Evolutionary conservation across 2,329 filamentous ascomycete genomes (phyloP).

Genomic region (Magnaporthales sp.): DNA sequence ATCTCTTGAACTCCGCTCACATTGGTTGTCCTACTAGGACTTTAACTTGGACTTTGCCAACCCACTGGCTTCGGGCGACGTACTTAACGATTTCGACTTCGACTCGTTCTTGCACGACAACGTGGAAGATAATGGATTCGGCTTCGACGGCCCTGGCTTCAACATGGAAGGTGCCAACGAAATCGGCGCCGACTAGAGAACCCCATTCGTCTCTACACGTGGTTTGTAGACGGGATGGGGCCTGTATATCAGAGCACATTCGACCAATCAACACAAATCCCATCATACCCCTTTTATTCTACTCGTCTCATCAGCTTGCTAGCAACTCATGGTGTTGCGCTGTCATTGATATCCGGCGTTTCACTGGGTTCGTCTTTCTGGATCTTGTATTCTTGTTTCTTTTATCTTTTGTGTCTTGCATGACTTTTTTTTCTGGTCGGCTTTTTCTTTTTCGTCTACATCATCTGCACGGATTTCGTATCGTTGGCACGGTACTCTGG

Average conservation of each 20-base stretch:
- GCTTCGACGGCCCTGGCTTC: slow-evolving; percentile 43
- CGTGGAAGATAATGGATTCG: slow-evolving; percentile 36
- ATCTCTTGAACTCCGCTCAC: slow-evolving; percentile 4
- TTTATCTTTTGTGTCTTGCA: neutral
- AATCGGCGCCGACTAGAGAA: slow-evolving; percentile 46
- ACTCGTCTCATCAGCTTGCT: neutral
- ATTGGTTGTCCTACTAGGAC: slow-evolving; percentile 18
- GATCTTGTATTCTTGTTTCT: slow-evolving; percentile 2
- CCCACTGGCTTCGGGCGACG: slow-evolving; percentile 43
- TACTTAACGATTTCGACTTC: slow-evolving; percentile 59
- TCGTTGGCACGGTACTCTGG: neutral
- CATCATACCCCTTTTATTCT: neutral
- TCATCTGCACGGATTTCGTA: slow-evolving; percentile 6
- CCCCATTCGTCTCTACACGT: neutral
- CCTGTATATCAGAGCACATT: slow-evolving; percentile 1
- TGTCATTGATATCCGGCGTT: slow-evolving; percentile 3
- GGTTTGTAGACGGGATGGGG: neutral
- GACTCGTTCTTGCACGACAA: slow-evolving; percentile 58
- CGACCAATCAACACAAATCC: slow-evolving; percentile 1
- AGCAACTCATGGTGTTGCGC: neutral
- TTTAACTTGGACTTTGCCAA: slow-evolving; percentile 49
- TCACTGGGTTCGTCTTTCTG: slow-evolving; percentile 1
- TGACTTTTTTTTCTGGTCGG: slow-evolving; percentile 1
- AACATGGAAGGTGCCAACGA: slow-evolving; percentile 45
- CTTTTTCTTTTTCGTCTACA: slow-evolving; percentile 1